Base-by-base conservation (phyloP, 1,139 yeast species). In the Geotrichum phurueaensis region DNA sequence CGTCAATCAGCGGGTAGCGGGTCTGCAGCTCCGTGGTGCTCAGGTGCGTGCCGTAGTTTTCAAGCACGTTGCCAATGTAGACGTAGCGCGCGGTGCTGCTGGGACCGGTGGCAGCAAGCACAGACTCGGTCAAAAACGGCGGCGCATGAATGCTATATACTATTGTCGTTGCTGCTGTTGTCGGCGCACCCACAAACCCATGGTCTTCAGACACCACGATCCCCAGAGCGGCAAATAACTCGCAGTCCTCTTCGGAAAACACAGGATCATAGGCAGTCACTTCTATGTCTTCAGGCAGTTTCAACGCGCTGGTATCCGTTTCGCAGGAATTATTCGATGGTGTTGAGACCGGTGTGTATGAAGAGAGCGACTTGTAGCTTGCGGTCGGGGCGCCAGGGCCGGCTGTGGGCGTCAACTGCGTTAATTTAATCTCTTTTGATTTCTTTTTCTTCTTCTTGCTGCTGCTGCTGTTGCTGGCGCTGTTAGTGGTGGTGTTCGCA, bases 111-210 rank as follows among this genome's bases (percentile, higher is more conserved):
- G 73, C 71, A 4, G 60, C 33, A 12, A 86, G 65, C 0, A 85
- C 66, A 0, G 62, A 51, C 53, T 84, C 82, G 1, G 88, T 83
- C 13, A 88, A 73, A 6, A 75, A 77, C 51, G 86, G 73, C 0
- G 91, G 89, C 0, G 92, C 92, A 73, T 89, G 96, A 0, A 95
- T 95, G 60, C 88, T 77, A 67, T 83, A 88, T 66, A 3, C 60
- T 58, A 7, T 60, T 57, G 15, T 64, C 65, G n/a, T 66, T 64
- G 54, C 31, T 3, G 62, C 49, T 2, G 60, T 58, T 3, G 60
- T 57, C 22, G 47, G 2, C 18, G 47, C 3, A 33, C 9, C 20
- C n/a, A 39, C 47, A 39, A 39, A 39, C 6, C 20, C 47, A 6
- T 65, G 67, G 13, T 66, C 64, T 43, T 67, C 71, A 31, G 57